Conservation (phyloP, 2,329 filamentous ascomycete genomes). For the Arthroderma uncinatum region DNA sequence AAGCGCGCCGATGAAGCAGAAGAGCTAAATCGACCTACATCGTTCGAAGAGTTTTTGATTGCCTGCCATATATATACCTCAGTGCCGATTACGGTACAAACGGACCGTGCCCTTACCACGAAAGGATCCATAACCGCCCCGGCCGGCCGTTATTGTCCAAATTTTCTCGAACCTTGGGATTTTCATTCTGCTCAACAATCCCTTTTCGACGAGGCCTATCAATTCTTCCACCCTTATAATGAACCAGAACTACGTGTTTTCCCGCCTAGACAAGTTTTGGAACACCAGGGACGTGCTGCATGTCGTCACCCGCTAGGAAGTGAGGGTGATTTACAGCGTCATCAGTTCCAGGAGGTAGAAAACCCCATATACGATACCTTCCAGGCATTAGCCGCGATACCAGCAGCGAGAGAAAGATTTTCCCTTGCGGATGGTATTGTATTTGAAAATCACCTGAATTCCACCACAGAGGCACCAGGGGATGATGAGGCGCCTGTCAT, state of each 20-base stretch:
- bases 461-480: neutral
- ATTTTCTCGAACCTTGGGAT: slow-evolving; percentile 5
- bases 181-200: neutral
- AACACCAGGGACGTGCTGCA: neutral
- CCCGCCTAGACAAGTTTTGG: neutral
- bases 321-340: slow-evolving; percentile 4
- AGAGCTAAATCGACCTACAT: neutral
- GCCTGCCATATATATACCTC: slow-evolving; percentile 6
- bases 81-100: slow-evolving; percentile 2
- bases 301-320: slow-evolving; percentile 1
- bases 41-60: slow-evolving; percentile 7
- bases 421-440: neutral
- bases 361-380: slow-evolving; percentile 2
- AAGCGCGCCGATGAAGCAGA: neutral
- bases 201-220: slow-evolving; percentile 3
- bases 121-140: slow-evolving; percentile 6
- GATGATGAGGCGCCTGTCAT: neutral
- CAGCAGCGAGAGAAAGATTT: neutral
- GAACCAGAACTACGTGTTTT: neutral
- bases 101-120: neutral
- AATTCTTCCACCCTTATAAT: slow-evolving; percentile 1
- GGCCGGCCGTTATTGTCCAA: slow-evolving; percentile 5
- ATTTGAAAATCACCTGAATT: slow-evolving; percentile 7
- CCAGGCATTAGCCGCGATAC: neutral
- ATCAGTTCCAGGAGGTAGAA: slow-evolving; percentile 6